Conservation (phyloP, 805 yeast species). For the Kazachstania taianensis region DNA sequence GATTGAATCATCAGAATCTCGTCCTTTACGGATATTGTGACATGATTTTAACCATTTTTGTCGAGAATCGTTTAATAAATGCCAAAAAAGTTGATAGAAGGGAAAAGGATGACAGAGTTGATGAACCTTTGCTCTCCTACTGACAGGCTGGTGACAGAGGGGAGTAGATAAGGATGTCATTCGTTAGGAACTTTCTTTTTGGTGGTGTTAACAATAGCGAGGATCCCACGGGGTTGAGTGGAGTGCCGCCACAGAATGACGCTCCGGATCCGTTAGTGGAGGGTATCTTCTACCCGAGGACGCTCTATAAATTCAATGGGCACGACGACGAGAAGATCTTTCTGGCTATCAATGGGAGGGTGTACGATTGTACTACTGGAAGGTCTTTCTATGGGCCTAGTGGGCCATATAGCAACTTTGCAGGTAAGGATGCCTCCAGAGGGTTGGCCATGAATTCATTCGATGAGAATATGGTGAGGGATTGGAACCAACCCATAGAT, state of each 20-base stretch:
- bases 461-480: conserved; percentile 54
- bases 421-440: conserved; percentile 91
- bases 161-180: conserved; percentile 30
- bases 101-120: no score
- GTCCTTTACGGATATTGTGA: no score
- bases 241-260: conserved; percentile 9
- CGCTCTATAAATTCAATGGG: conserved; percentile 72
- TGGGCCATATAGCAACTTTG: conserved; percentile 89
- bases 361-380: conserved; percentile 73
- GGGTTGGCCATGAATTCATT: conserved; percentile 86
- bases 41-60: no score
- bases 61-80: no score
- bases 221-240: conserved; percentile 28
- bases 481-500: conserved; percentile 73
- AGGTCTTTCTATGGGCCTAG: conserved; percentile 89
- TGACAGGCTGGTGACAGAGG: no score
- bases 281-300: conserved; percentile 58
- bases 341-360: conserved; percentile 76
- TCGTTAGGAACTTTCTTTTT: conserved; percentile 24
- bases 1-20: no score
- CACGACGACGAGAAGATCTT: conserved; percentile 69
- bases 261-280: conserved; percentile 32
- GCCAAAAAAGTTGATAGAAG: no score
- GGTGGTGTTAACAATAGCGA: conserved; percentile 27
- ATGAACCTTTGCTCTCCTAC: no score